These are phyloP conservation scores for Diaporthe helianthi DNA, from an alignment of 2,329 filamentous ascomycete species.

Conservation along the genomic window DNA sequence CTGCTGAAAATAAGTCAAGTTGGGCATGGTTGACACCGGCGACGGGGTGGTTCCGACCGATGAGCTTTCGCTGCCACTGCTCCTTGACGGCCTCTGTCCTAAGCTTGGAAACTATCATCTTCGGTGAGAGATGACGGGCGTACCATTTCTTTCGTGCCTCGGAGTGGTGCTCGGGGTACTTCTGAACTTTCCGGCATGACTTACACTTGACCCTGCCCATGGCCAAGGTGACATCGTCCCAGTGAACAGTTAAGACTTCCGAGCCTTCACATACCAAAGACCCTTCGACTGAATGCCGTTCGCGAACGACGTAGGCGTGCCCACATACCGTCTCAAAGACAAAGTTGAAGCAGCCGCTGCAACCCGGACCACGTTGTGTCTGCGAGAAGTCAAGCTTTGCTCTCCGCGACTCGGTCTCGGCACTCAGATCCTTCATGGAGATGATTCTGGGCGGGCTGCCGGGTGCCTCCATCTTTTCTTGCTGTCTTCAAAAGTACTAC, in stretches of 20 bases:
- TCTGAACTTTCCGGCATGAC: neutral
- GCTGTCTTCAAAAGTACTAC: neutral
- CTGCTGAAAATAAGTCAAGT: neutral
- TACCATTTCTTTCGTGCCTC: neutral
- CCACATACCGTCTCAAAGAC: neutral
- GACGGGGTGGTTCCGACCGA: neutral
- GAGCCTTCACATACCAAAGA: neutral
- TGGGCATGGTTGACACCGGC: neutral
- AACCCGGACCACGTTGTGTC: neutral
- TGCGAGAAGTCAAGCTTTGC: neutral
- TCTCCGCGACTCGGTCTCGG: neutral
- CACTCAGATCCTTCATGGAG: neutral
- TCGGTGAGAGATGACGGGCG: neutral
- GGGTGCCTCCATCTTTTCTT: neutral
- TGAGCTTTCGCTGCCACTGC: neutral
- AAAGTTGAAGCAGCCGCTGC: neutral
- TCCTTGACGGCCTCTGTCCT: neutral
- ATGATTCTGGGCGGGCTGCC: neutral
- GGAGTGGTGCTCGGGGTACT: neutral
- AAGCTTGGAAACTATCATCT: fast-evolving
- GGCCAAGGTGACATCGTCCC: neutral
- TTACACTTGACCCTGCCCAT: neutral
- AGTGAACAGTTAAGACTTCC: neutral
- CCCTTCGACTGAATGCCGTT: neutral
- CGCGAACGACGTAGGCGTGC: neutral